phyloP scores from a whole-genome alignment of 495 filamentous ascomycete species.

The Penicillium salamii region DNA sequence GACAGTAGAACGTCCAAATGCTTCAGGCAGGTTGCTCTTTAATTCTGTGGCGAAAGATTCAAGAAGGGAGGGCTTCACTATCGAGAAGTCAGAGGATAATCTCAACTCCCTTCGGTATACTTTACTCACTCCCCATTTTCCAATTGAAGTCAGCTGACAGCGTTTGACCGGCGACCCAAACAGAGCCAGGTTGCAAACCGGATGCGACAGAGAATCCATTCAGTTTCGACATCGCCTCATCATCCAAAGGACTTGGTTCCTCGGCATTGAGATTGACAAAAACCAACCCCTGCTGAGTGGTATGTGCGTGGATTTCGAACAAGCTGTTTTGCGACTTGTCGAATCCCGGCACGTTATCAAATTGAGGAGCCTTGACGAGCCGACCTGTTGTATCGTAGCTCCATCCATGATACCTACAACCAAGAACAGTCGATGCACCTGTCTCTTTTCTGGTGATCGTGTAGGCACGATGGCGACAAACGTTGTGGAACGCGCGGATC shows the following conservation, averaged over 20 bases:
- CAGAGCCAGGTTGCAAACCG: slow-evolving; percentile 9
- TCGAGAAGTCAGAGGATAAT: not conserved
- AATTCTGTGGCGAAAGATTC: slow-evolving; percentile 1
- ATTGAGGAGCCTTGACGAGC: slow-evolving; percentile 58
- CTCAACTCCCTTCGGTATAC: not conserved
- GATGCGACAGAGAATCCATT: slow-evolving; percentile 7
- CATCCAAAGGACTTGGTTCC: slow-evolving; percentile 8
- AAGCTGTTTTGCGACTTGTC: slow-evolving; percentile 51
- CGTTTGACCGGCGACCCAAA: slow-evolving; percentile 35
- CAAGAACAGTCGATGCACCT: slow-evolving; percentile 49
- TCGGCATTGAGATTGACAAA: slow-evolving; percentile 44
- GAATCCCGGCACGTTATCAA: slow-evolving; percentile 53
- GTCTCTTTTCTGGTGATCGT: slow-evolving; percentile 49
- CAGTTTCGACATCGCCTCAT: slow-evolving; percentile 2
- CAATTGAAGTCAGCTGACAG: slow-evolving; percentile 45
- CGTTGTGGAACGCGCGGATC: slow-evolving; percentile 59
- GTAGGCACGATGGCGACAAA: slow-evolving; percentile 58
- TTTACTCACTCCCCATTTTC: slow-evolving; percentile 34
- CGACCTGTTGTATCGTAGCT: slow-evolving; percentile 54
- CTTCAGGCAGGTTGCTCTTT: slow-evolving; percentile 2
- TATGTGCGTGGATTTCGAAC: slow-evolving; percentile 40
- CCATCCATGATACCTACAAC: slow-evolving; percentile 64
- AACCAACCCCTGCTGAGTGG: slow-evolving; percentile 31
- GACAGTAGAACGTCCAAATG: not conserved
- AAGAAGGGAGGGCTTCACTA: slow-evolving; percentile 8